Conservation (phyloP, 371 early-diverging fungal genomes). For the Mucor circinelloides region DNA sequence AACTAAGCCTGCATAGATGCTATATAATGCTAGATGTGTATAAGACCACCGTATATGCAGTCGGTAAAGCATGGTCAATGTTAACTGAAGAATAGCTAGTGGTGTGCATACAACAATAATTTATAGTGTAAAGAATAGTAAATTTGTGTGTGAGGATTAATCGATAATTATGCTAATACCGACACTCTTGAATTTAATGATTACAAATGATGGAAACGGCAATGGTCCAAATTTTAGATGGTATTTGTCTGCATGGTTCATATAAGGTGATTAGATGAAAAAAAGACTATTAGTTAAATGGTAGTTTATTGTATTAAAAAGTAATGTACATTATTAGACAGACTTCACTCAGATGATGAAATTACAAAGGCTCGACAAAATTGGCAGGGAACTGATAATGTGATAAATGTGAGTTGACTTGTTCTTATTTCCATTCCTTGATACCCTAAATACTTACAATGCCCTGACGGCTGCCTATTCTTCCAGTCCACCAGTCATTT, state of each 20-base stretch:
- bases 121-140: too few relatives aligned
- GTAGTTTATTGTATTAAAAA: neutral
- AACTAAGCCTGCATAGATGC: too few relatives aligned
- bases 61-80: too few relatives aligned
- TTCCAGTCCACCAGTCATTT: constrained; percentile 90
- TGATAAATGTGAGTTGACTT: neutral
- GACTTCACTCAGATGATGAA: neutral
- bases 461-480: constrained; percentile 62
- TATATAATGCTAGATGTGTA: too few relatives aligned
- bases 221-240: too few relatives aligned
- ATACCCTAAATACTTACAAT: constrained; percentile 45
- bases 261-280: neutral
- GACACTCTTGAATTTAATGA: too few relatives aligned
- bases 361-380: constrained; percentile 51
- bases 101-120: too few relatives aligned
- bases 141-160: too few relatives aligned
- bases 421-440: neutral
- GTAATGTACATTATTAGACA: neutral
- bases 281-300: neutral
- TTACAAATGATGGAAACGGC: too few relatives aligned
- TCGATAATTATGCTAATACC: too few relatives aligned
- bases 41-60: too few relatives aligned
- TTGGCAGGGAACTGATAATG: constrained; percentile 78
- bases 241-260: neutral
- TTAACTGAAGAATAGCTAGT: too few relatives aligned